Evolutionary conservation across 2,329 filamentous ascomycete species (phyloP).

Genomic region (Bipolaris zeicola): DNA sequence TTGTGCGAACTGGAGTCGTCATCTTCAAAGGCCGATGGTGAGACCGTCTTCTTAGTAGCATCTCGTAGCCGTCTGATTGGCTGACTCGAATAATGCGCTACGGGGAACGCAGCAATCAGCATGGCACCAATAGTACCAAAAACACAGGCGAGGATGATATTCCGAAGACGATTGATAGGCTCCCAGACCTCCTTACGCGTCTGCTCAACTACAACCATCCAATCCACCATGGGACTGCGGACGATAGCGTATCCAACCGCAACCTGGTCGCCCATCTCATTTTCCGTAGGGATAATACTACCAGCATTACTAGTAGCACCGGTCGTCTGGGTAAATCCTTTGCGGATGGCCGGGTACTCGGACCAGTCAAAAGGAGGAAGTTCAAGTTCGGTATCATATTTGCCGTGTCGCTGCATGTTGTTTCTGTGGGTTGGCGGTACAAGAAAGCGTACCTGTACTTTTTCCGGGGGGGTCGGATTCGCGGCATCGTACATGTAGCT

Average conservation of each 20-base stretch:
- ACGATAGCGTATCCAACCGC: constrained; percentile 81
- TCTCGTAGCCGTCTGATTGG: constrained; percentile 78
- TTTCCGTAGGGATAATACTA: constrained; percentile 69
- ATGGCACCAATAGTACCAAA: constrained; percentile 81
- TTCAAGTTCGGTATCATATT: constrained; percentile 33
- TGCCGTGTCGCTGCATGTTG: constrained; percentile 30
- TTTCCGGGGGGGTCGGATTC: constrained; percentile 25
- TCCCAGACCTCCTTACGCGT: constrained; percentile 73
- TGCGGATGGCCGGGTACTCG: constrained; percentile 66
- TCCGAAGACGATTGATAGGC: constrained; percentile 75
- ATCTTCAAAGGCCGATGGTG: constrained; percentile 64
- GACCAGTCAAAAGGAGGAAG: constrained; percentile 61
- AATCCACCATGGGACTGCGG: constrained; percentile 71
- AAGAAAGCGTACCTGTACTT: constrained; percentile 40
- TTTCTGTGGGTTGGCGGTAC: constrained; percentile 40
- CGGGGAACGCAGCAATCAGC: constrained; percentile 72
- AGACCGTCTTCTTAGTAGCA: constrained; percentile 75
- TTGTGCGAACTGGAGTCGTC: constrained; percentile 47
- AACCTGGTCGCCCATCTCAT: constrained; percentile 72
- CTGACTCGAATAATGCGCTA: constrained; percentile 79
- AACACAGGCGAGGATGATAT: constrained; percentile 81
- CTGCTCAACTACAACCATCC: constrained; percentile 83
- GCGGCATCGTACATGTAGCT: constrained; percentile 40
- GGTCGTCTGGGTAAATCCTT: constrained; percentile 60
- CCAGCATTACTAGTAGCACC: constrained; percentile 69